Evolutionary conservation across 2,329 filamentous ascomycete genomes (phyloP), one percentile per base, ranked within the genome.

Genomic region (Monosporascus sp.): DNA sequence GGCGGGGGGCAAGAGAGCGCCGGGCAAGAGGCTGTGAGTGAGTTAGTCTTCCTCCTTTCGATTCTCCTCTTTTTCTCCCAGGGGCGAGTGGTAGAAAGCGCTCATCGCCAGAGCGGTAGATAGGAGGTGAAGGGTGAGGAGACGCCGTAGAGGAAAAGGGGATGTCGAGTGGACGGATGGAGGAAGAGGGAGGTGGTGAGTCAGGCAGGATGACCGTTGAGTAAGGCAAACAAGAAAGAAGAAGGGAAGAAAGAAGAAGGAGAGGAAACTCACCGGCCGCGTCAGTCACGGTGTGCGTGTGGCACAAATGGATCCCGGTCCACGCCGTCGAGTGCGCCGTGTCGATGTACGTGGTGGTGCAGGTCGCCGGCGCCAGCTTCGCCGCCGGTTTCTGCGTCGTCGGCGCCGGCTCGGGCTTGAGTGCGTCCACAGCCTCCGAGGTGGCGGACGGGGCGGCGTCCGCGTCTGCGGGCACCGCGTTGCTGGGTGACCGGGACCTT

Each of bases 311-410:
- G 3, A 57, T 60, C 49, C 55, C 53, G 18, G 62, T 60, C 41
- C 44, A 53, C 3, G 53, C 59, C 9, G 57, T 60, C n/a, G 50
- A 56, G 48, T 62, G 57, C 52, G 49, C 51, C 39, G 49, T 58
- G 53, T 63, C 60, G 37, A 60, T 52, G 25, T 56, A 41, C 0
- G 62, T 65, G 27, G 61, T 64, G 41, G 58, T 62, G 55, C 64
- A 67, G 38, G 57, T 51, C 3, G 41, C 56, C 0, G 65, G 65
- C 15, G 62, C 15, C 6, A 9, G 27, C 27, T 31, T 31, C 27
- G 8, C 25, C 7, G 8, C 25, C 2, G 25, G 27, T 31, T 31
- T 31, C 9, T 11, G 7, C 27, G 27, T 31, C 4, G 27, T 11
- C 27, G 27, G 25, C 25, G 7, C 25, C 25, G 27, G 27, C 27